Evolutionary conservation across 345 rosid species (phyloP).

Genomic region (Combretum micranthum): DNA sequence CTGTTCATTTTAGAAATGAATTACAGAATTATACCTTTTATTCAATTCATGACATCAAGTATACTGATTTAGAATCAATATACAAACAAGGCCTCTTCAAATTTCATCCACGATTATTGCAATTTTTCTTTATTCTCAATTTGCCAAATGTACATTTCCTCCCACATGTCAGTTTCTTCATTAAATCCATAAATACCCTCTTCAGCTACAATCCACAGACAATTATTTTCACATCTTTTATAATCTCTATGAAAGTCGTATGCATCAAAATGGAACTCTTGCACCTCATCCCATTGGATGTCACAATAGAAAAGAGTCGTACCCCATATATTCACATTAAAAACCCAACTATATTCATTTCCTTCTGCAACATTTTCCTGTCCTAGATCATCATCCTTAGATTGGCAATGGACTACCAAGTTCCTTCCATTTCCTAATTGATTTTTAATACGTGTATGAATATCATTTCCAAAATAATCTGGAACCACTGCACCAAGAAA

Average conservation of each 20-base stretch:
- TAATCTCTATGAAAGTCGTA: constrained; percentile 28
- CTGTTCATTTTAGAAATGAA: no score
- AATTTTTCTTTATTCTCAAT: neutral
- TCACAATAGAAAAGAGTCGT: constrained; percentile 43
- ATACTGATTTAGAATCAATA: no score
- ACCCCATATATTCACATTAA: constrained; percentile 24
- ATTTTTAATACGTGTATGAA: constrained; percentile 34
- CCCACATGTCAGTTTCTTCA: constrained; percentile 41
- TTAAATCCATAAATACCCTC: constrained; percentile 40
- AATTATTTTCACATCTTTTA: constrained; percentile 20
- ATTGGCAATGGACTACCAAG: constrained; percentile 49
- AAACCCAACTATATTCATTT: constrained; percentile 42
- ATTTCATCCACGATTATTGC: constrained; percentile 5
- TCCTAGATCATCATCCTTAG: constrained; percentile 49
- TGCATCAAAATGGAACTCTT: constrained; percentile 29
- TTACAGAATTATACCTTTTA: no score
- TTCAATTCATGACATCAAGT: no score
- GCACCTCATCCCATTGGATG: constrained; percentile 29
- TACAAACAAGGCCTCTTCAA: neutral
- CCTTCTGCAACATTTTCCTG: constrained; percentile 32
- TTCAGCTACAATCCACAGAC: constrained; percentile 34
- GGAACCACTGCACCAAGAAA: constrained; percentile 13
- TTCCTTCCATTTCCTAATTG: constrained; percentile 31
- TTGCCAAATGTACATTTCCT: constrained; percentile 35
- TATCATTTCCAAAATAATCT: neutral